Evolutionary conservation across 768 basidiomycete species (phyloP).

Genomic region (Tulasnella sp.): DNA sequence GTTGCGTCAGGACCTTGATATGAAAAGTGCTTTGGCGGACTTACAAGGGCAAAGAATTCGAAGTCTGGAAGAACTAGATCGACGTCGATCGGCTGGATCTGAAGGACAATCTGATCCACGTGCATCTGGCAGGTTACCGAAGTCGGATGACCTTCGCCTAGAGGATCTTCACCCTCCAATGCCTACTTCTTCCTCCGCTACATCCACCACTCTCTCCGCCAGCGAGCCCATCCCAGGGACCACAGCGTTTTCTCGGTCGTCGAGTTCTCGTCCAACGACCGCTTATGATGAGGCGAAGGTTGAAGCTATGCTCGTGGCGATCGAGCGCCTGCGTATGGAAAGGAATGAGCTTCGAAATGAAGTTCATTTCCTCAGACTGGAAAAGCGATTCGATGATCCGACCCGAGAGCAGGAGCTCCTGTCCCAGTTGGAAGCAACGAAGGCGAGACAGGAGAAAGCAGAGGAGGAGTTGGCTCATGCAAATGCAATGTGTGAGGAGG

Average conservation of each 20-base stretch:
- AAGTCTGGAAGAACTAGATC: no score
- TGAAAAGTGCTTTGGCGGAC: no score
- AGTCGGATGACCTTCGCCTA: no score
- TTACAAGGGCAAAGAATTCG: no score
- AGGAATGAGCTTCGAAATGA: slow-evolving; percentile 24
- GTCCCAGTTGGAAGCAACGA: no score
- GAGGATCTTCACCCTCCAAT: no score
- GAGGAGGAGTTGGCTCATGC: background rate
- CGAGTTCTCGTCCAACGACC: background rate
- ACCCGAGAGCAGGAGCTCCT: no score
- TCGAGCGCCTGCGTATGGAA: slow-evolving; percentile 24
- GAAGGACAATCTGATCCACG: no score
- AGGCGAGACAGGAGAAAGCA: background rate
- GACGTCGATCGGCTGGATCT: no score
- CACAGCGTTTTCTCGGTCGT: background rate
- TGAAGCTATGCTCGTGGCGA: slow-evolving; percentile 17
- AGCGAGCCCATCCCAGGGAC: background rate
- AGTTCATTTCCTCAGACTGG: slow-evolving; percentile 23
- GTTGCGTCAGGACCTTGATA: no score
- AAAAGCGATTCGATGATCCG: slow-evolving; percentile 22
- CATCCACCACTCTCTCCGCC: background rate
- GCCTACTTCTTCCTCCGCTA: no score
- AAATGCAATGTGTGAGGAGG: background rate
- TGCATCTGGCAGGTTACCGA: no score
- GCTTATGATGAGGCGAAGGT: background rate